Evolutionary conservation across 192 early-diverging fungal species (phyloP).

Genomic region (Coemansia nantahalensis): DNA sequence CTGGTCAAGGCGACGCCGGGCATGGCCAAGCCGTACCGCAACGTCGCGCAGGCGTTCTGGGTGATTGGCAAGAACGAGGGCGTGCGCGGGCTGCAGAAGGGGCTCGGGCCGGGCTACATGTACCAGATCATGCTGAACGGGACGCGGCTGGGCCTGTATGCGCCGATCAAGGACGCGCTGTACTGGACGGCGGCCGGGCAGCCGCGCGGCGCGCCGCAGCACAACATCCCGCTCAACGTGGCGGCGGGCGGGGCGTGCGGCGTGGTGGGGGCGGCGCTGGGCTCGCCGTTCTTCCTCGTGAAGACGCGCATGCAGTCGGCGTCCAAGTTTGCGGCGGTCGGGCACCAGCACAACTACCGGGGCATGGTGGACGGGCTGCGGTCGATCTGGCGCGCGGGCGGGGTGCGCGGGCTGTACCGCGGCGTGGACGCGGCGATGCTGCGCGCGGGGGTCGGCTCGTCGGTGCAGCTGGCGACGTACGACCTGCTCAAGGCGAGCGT

Average conservation of each 20-base stretch:
- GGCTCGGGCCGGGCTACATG: conserved; percentile 82
- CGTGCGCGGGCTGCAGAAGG: conserved; percentile 80
- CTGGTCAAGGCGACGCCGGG: conserved; percentile 52
- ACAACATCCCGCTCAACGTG: conserved; percentile 60
- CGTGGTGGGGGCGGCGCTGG: conserved; percentile 74
- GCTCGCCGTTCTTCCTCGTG: conserved; percentile 85
- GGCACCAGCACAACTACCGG: conserved; percentile 82
- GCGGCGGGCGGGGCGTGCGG: conserved; percentile 75
- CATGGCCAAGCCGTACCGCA: conserved; percentile 64
- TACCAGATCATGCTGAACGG: conserved; percentile 95
- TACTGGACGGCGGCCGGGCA: conserved; percentile 46
- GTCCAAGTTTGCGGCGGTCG: conserved; percentile 70
- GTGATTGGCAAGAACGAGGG: conserved; percentile 82
- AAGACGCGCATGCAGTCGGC: conserved; percentile 85
- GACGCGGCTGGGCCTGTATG: conserved; percentile 87
- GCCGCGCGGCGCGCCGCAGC: conserved; percentile 24
- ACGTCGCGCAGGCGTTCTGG: conserved; percentile 72
- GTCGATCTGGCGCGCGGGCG: conserved; percentile 67
- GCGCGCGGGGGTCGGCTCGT: conserved; percentile 81
- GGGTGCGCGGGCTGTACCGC: conserved; percentile 78
- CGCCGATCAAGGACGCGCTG: conserved; percentile 69
- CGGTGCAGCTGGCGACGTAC: conserved; percentile 89
- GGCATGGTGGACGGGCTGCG: conserved; percentile 63
- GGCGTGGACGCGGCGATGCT: conserved; percentile 88
- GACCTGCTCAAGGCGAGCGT: conserved; percentile 73